These are phyloP conservation scores for Yamagishiella unicocca DNA, from an alignment of 139 green algal genomes.

Conservation along the genomic window DNA sequence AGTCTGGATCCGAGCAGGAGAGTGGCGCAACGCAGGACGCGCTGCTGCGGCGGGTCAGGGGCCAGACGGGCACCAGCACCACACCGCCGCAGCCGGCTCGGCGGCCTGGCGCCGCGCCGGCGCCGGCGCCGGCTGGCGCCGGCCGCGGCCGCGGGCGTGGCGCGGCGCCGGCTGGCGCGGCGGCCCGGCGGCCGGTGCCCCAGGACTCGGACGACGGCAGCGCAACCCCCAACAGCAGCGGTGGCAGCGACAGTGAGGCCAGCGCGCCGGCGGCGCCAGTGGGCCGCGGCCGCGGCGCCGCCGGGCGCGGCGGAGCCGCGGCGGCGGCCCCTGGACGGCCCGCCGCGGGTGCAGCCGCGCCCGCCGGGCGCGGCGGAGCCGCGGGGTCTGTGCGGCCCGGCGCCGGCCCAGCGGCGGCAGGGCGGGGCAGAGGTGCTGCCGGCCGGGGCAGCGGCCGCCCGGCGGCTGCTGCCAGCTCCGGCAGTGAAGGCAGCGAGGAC, in stretches of 20 bases:
- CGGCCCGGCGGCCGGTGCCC: not conserved
- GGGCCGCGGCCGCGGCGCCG: not conserved
- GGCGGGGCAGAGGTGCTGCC: not conserved
- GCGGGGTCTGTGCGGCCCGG: not conserved
- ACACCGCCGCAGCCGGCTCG: not conserved
- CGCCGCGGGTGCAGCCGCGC: not conserved
- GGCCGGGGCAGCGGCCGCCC: not conserved
- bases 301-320: not conserved
- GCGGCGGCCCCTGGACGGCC: not conserved
- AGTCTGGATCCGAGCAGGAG: slow-evolving; percentile 10
- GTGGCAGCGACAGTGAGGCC: not conserved
- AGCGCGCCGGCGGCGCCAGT: slow-evolving; percentile 12
- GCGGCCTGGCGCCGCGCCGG: not conserved
- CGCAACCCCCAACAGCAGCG: not conserved
- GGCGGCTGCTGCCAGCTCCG: not conserved
- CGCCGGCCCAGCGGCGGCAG: not conserved
- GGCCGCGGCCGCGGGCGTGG: slow-evolving; percentile 17
- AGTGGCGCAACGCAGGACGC: slow-evolving; percentile 17
- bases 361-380: too few relatives aligned
- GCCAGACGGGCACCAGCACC: not conserved
- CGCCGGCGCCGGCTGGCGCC: not conserved
- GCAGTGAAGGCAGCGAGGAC: not conserved
- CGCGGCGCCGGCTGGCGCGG: not conserved
- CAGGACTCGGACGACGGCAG: slow-evolving; percentile 6
- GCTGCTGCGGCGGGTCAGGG: not conserved